Evolutionary conservation across 768 basidiomycete genomes (phyloP).

Genomic region (Lentinula detonsa): DNA sequence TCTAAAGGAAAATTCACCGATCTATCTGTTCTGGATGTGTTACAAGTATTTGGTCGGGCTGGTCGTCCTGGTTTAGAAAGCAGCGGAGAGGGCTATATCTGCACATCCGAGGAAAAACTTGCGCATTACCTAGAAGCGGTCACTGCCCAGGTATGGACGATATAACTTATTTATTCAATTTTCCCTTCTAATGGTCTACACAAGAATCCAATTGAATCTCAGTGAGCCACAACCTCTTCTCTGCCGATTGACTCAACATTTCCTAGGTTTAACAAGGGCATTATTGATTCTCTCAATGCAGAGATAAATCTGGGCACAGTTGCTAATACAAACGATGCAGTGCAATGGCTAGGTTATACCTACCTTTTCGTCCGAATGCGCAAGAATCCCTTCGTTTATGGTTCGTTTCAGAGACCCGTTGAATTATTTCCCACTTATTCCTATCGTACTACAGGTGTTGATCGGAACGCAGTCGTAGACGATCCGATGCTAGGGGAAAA

Average conservation of each 20-base stretch:
- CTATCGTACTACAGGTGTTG: conserved; percentile 48
- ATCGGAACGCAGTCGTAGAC: conserved; percentile 56
- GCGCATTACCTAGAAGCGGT: conserved; percentile 85
- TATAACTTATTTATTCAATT: background rate
- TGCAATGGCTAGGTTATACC: conserved; percentile 95
- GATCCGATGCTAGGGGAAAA: conserved; percentile 72
- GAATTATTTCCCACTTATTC: conserved; percentile 5
- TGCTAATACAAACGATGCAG: conserved; percentile 75
- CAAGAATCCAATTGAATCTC: conserved; percentile 93
- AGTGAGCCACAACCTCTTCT: conserved; percentile 40
- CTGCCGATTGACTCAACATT: conserved; percentile 2
- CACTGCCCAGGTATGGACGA: conserved; percentile 64
- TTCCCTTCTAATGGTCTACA: background rate
- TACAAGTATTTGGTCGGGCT: conserved; percentile 97
- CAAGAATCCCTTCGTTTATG: conserved; percentile 84
- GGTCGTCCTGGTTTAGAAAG: conserved; percentile 83
- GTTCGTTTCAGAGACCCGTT: conserved; percentile 31
- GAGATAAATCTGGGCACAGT: conserved; percentile 96
- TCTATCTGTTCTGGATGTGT: conserved; percentile 88
- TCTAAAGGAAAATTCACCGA: conserved; percentile 87
- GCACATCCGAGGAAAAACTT: conserved; percentile 90
- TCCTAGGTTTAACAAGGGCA: conserved; percentile 69
- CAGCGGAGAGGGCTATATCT: conserved; percentile 96
- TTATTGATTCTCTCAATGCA: conserved; percentile 90
- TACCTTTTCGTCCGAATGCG: conserved; percentile 95